Percentiles rank a stretch among this genome's conserved stretches.
Conservation (phyloP, 83 land plant species). For the Larix sibirica region DNA sequence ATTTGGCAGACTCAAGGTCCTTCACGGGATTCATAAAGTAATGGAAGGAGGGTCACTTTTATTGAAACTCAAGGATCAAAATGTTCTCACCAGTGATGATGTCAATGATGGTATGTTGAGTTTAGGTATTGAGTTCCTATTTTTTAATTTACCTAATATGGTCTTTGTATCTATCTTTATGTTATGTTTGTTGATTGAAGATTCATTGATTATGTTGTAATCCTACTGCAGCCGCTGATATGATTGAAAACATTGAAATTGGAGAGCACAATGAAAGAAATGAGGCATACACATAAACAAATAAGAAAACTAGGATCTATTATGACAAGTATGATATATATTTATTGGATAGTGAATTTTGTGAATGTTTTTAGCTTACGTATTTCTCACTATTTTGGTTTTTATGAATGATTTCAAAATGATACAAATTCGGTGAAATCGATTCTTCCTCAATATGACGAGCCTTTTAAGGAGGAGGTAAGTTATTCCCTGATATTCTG, state of each 20-base stretch:
- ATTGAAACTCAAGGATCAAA: slow-evolving; percentile 91
- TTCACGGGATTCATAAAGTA: slow-evolving; percentile 97
- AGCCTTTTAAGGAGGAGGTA: slow-evolving; percentile 82
- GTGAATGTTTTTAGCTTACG: background rate
- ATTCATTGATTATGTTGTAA: background rate
- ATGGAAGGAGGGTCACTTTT: slow-evolving; percentile 98
- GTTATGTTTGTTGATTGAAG: background rate
- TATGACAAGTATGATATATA: slow-evolving; percentile 76
- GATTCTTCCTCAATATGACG: slow-evolving; percentile 99
- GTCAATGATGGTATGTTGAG: no score
- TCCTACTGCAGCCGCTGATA: slow-evolving; percentile 64
- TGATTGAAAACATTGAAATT: slow-evolving; percentile 98
- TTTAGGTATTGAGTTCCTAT: background rate
- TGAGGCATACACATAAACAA: slow-evolving; percentile 94
- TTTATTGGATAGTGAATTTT: background rate
- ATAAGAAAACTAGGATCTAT: slow-evolving; percentile 86
- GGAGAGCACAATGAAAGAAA: no score
- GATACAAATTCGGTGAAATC: no score
- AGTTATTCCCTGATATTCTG: background rate
- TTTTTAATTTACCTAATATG: slow-evolving; percentile 1
- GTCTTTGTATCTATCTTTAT: background rate
- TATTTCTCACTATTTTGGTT: background rate
- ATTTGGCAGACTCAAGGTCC: slow-evolving; percentile 91
- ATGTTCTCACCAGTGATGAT: slow-evolving; percentile 81
- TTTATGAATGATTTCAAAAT: slow-evolving; percentile 68